Evolutionary conservation across 257 asterid species (phyloP), one percentile per base, ranked within the genome.

Genomic region (Jaltomata sinuosa): DNA sequence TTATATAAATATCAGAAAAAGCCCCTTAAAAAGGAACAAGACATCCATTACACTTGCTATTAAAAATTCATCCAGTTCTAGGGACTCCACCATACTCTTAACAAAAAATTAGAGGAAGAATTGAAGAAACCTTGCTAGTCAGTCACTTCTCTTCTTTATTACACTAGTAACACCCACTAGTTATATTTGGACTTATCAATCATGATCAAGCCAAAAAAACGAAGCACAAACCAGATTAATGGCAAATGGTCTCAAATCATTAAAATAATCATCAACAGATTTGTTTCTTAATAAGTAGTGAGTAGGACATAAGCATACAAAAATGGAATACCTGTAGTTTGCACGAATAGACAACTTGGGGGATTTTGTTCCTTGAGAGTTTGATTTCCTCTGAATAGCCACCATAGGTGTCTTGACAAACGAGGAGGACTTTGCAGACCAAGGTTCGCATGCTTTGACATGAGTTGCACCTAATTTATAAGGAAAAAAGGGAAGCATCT

Each of bases 341-440:
- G 98, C 97, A 40, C 80, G 87, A 85, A 94, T 88, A 74, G 92
- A 84, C 68, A 92, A 85, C 53, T 85, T 87, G 84, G 85, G 8
- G 15, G 62, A 85, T 36, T 61, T 84, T 83, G 84, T 59, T 38
- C 83, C 85, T 84, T 85, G 82, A 42, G 78, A 87, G 84, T 53
- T 76, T 65, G 81, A 61, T 85, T 88, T 93, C 83, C 87, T 82
- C 29, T 81, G 90, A 76, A 84, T 18, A 27, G 84, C 57, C 42
- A 87, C 9, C 32, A 68, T 49, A 86, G 91, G 89, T 18, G 92
- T 65, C 90, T 89, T 93, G 76, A 77, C 85, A 87, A 87, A 84
- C 2, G 90, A 87, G 81, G 88, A 87, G 2, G 94, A 86, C 64
- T 87, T 91, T 61, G 84, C 87, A 52, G 90, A 83, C 78, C 84